Evolutionary conservation across 352 stramenopile genomes (phyloP), one percentile per base, ranked within the genome.

Genomic region (Globisporangium nodosum): DNA sequence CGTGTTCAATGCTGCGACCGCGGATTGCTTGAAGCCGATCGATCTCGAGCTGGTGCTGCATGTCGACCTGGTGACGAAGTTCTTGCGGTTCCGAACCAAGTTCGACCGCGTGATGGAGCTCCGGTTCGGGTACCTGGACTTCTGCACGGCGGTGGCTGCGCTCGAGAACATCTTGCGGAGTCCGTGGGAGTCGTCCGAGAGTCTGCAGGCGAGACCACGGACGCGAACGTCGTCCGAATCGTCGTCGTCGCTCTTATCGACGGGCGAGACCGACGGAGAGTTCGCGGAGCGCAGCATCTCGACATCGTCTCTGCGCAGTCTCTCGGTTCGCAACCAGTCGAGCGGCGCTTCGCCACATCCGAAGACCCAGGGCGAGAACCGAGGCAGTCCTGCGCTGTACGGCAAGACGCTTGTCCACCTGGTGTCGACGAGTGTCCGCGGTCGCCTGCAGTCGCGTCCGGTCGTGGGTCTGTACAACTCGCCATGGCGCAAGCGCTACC

Each of bases 51-150:
- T 69, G 15, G 70, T 82, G 13, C 58, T 91, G n/a, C 80, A 90
- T 43, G 70, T 90, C 58, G 79, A 91, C 56, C 70, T 91, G 30
- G 67, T 55, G 15, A 84, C 68, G 3, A 66, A 69, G 24, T 91
- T 91, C 49, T 59, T 91, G 3, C 73, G 76, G 0, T 79, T 90
- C 24, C 79, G 81, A 43, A 76, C 78, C 18, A 87, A 74, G 6
- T 89, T 92, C 59, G 77, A 94, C 57, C 76, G 78, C 5, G 76
- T 92, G 27, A 78, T 94, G 61, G 80, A 92, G 37, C 62, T 94
- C 31, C 78, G 85, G 9, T 94, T 92, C 43, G 85, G 85, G 1
- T 94, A 94, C 54, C 58, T 94, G 61, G 85, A 94, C 47, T 88
- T 90, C 21, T 88, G 73, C 52, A 88, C 83, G 5, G 68, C 88